Base-by-base conservation (phyloP, 2,329 filamentous ascomycete genomes). In the Aphanoascus verrucosus region DNA sequence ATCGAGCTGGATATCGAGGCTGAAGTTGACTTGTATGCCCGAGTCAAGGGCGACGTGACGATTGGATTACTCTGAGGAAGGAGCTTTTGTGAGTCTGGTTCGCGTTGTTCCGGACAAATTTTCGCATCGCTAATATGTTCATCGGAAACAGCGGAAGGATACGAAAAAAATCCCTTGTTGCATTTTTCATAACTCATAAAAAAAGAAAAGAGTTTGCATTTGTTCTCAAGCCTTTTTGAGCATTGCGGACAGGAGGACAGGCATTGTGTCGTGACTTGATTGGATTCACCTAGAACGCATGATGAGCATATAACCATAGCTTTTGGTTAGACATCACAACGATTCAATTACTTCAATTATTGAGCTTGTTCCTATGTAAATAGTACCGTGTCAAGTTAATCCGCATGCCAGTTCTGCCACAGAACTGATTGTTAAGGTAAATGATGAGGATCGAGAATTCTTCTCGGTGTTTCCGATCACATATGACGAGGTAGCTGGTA, bases 41-140 rank as follows among this genome's bases (percentile, higher is more conserved):
- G 63, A 41, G 62, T 66, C 44, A 64, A 65, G 59, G 63, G 64
- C 53, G 63, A 66, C 57, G 57, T 65, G 52, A 65, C 62, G 54
- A 69, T 70, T 53, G 67, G 67, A 49, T 64, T 70, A 63, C 60
- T 70, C 63, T 70, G 62, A 65, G 53, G 53, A 52, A 23, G 40
- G 40, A 55, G 40, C 40, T 35, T n/a, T 19, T 51, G 38, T 51
- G 34, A 43, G 38, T 51, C 34, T 37, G 49, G 38, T 35, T 51
- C 9, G 14, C 3, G 32, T 19, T 28, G 17, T 40, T 28, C 20
- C 11, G 17, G 2, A 49, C 34, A 6, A 48, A 17, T 40, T 17
- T 49, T 31, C 38, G 46, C 32, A 49, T 43, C 17, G 34, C 49
- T 44, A 28, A 44, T 43, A 19, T 38, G 49, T 11, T 14, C n/a